Evolutionary conservation across 2,329 filamentous ascomycete genomes (phyloP).

Genomic region (Claviceps sp.): DNA sequence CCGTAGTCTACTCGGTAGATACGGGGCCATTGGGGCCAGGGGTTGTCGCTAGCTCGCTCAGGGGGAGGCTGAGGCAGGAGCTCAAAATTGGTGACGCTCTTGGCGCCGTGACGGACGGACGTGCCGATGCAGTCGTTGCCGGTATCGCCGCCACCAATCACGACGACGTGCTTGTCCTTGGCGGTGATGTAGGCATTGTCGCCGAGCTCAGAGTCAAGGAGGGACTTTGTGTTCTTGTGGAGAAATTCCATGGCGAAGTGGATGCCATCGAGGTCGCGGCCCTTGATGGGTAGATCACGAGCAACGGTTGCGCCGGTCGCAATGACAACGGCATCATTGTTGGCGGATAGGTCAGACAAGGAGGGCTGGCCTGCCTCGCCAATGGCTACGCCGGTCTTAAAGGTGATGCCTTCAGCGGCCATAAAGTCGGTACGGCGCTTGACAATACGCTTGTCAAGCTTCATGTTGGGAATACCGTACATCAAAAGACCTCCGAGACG

Average conservation of each 20-base stretch:
- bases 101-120: slow-evolving; percentile 86
- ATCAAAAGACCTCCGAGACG: slow-evolving; percentile 84
- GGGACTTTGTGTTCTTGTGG: slow-evolving; percentile 94
- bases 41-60: slow-evolving; percentile 85
- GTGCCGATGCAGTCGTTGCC: slow-evolving; percentile 98
- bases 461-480: slow-evolving; percentile 99
- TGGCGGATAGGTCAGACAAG: slow-evolving; percentile 56
- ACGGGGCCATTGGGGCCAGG: slow-evolving; percentile 96
- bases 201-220: slow-evolving; percentile 77
- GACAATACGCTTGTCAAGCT: slow-evolving; percentile 94
- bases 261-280: slow-evolving; percentile 75
- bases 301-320: slow-evolving; percentile 88
- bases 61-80: slow-evolving; percentile 82
- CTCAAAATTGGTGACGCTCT: slow-evolving; percentile 94
- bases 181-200: slow-evolving; percentile 85
- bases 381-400: slow-evolving; percentile 64
- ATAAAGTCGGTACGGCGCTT: slow-evolving; percentile 93
- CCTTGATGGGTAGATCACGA: slow-evolving; percentile 82
- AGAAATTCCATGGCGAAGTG: slow-evolving; percentile 97
- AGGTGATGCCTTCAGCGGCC: slow-evolving; percentile 74
- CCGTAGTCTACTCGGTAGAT: slow-evolving; percentile 98
- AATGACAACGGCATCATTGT: slow-evolving; percentile 75
- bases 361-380: slow-evolving; percentile 54
- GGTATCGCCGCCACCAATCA: slow-evolving; percentile 95
- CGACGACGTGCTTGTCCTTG: slow-evolving; percentile 89